Base-by-base conservation (phyloP, 148 eudicot species). In the Polygonum aviculare region DNA sequence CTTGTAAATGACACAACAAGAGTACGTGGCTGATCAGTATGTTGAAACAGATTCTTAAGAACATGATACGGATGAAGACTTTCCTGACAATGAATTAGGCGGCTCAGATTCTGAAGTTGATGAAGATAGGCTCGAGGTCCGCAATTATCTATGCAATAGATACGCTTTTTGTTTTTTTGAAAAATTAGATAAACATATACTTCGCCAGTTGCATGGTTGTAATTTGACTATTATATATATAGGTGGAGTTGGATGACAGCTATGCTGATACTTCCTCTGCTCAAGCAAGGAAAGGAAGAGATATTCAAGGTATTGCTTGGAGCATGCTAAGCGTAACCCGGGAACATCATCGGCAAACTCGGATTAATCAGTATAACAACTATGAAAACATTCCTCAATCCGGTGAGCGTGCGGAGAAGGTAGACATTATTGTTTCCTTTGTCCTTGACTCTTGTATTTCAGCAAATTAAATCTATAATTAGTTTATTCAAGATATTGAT, bases 261-360 rank as follows among this genome's bases (percentile, higher is more conserved):
- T 57, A 77, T 77, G 86, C 84, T 14, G 98, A 93, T 69, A 90
- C 93, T 65, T 85, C 96, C 69, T 87, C 97, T 77, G 89, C 91
- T 75, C 90, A 93, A 84, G 93, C 91, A 70, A 85, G 95, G 83
- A 78, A 75, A 74, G 97, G 97, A 50, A 86, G 85, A 84, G 97
- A 93, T 78, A 89, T 93, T 74, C 98, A 93, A 85, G 98, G 96
- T 31, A 93, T 93, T 71, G 93, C 96, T 31, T 93, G 98, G 97
- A 90, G 87, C 55, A 84, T 84, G 77, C 91, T 90, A 49, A 85
- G 85, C 80, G 85, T 90, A 39, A 86, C 93, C 54, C 87, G 96
- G 78, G 93, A 93, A 76, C 85, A 86, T 78, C 90, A 89, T 77
- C 87, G 96, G 55, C 88, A 90, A 75, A 90, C 88, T 51, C 86